Evolutionary conservation across 2,329 filamentous ascomycete genomes (phyloP).

Genomic region (Epichloe aotearoae): DNA sequence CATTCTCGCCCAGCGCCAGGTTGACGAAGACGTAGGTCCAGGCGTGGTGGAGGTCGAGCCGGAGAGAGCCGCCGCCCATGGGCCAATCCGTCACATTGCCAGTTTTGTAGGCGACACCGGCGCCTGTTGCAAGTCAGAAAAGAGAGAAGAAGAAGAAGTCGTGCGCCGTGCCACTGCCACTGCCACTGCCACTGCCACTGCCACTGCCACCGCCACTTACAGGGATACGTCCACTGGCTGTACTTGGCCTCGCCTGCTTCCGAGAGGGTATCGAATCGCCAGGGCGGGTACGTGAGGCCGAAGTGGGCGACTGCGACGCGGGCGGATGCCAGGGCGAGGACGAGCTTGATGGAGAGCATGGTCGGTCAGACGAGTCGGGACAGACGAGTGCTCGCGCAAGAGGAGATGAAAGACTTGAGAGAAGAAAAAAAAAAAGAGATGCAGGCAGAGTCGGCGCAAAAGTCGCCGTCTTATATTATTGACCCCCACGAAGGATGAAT

Average conservation of each 20-base stretch:
- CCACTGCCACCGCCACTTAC: conserved; percentile 18
- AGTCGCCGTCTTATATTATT: too few species aligned
- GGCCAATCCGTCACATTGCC: conserved; percentile 41
- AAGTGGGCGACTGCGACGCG: conserved; percentile 34
- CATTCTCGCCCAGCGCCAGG: conserved; percentile 34
- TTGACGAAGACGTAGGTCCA: conserved; percentile 43
- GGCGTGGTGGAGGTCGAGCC: conserved; percentile 35
- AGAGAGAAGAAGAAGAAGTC: not conserved
- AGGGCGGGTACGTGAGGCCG: conserved; percentile 31
- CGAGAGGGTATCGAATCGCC: conserved; percentile 34
- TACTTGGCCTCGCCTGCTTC: conserved; percentile 24
- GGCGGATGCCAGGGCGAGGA: conserved; percentile 22
- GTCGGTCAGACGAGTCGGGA: too few species aligned
- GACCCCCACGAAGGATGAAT: too few species aligned
- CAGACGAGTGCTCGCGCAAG: too few species aligned
- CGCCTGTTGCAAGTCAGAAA: conserved; percentile 22
- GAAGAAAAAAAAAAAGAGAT: too few species aligned
- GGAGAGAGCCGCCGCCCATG: conserved; percentile 32
- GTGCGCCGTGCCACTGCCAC: not conserved
- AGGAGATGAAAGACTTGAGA: too few species aligned
- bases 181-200: conserved; percentile 5
- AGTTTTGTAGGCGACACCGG: conserved; percentile 29
- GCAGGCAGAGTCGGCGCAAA: too few species aligned
- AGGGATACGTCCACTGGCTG: conserved; percentile 38
- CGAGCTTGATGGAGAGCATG: conserved; percentile 18